Evolutionary conservation across 148 eudicot genomes (phyloP).

Genomic region (Camellia sinensis): DNA sequence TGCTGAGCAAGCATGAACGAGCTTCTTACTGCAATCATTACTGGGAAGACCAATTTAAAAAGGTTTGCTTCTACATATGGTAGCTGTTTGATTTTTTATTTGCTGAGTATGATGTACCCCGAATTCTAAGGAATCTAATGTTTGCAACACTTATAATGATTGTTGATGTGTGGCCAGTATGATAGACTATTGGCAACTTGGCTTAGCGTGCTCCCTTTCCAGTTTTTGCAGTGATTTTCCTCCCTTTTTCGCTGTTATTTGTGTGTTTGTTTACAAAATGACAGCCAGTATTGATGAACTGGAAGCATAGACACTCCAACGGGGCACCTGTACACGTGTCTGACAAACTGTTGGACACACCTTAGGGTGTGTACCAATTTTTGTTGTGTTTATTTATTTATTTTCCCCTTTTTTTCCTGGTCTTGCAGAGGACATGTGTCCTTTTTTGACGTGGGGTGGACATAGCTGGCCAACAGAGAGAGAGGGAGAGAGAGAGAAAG

Average conservation of each 20-base stretch:
- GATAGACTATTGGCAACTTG: not conserved
- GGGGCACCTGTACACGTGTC: no score
- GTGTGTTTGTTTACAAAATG: not conserved
- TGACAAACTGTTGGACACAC: no score
- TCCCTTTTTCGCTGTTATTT: not conserved
- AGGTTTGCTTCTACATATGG: constrained; percentile 42
- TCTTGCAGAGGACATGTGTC: no score
- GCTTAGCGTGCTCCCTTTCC: not conserved
- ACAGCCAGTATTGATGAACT: no score
- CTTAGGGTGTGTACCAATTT: no score
- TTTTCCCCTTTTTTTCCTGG: no score
- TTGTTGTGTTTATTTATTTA: no score
- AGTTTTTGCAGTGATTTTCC: not conserved
- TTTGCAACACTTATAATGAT: not conserved
- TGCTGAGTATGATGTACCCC: not conserved
- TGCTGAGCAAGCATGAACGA: constrained; percentile 94
- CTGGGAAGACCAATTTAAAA: constrained; percentile 94
- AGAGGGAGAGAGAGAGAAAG: no score
- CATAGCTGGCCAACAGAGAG: no score
- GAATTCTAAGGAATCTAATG: constrained; percentile 2
- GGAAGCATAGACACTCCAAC: no score
- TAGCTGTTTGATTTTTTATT: constrained; percentile 6
- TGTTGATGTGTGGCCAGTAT: not conserved
- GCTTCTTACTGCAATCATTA: constrained; percentile 94
- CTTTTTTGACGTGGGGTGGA: no score